These are phyloP conservation scores for Erysiphe neolycopersici DNA, from an alignment of 2,329 filamentous ascomycete species.

Conservation along the genomic window DNA sequence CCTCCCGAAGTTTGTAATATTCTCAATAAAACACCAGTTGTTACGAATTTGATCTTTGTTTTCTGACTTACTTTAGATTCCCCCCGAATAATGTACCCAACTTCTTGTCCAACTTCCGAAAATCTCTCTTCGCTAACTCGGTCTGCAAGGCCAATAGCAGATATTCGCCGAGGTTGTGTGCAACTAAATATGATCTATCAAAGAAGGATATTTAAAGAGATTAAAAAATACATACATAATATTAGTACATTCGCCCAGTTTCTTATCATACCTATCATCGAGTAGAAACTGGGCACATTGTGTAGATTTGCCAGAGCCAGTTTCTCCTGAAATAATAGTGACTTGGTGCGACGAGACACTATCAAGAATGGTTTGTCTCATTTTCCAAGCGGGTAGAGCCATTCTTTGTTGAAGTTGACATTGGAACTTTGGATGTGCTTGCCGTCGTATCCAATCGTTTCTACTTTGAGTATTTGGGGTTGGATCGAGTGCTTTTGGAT, in stretches of 20 bases:
- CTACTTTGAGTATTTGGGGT: conserved; percentile 29
- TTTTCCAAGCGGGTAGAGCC: conserved; percentile 64
- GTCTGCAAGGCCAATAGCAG: conserved; percentile 77
- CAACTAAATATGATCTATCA: conserved; percentile 20
- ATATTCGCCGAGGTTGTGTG: conserved; percentile 84
- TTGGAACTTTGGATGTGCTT: conserved; percentile 35
- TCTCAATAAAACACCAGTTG: conserved; percentile 73
- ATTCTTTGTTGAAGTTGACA: conserved; percentile 50
- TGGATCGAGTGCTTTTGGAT: conserved; percentile 37
- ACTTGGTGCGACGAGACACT: conserved; percentile 59
- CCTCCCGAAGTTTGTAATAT: conserved; percentile 78
- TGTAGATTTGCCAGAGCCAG: conserved; percentile 87
- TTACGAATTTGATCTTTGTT: conserved; percentile 87
- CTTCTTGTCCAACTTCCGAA: conserved; percentile 53
- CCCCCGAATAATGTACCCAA: conserved; percentile 77
- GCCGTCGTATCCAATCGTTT: conserved; percentile 42
- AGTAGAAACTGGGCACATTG: conserved; percentile 91
- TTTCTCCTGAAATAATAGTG: conserved; percentile 91
- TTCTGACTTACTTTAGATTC: conserved; percentile 49
- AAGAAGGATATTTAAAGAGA: not conserved
- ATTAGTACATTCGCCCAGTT: conserved; percentile 52
- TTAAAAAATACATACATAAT: conserved; percentile 29
- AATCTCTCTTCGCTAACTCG: conserved; percentile 84
- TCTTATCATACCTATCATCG: conserved; percentile 59
- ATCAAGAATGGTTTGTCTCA: conserved; percentile 48